Conservation (phyloP, 2,329 filamentous ascomycete species). For the Elsinoe perseae region DNA sequence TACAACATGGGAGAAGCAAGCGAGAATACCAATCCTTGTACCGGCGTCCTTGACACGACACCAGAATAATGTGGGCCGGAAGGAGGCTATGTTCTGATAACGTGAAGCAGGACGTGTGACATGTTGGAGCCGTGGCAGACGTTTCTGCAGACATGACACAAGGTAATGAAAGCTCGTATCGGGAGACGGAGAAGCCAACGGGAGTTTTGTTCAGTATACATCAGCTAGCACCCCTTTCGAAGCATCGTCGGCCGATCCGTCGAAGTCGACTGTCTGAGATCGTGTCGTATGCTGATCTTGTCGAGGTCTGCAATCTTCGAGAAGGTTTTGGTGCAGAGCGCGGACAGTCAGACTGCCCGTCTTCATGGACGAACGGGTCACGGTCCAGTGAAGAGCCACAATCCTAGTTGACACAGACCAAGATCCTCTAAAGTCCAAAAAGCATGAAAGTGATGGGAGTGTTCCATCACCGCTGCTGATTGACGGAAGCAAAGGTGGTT, state of each 20-base stretch:
- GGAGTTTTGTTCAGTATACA: not conserved
- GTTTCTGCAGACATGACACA: not conserved
- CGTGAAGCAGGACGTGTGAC: not conserved
- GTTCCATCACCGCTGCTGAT: not conserved
- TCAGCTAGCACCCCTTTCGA: not conserved
- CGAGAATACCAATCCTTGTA: not conserved
- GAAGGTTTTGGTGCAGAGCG: no score
- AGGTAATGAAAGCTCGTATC: conserved; percentile 1
- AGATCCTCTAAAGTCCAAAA: not conserved
- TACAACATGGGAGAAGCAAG: not conserved
- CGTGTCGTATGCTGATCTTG: not conserved
- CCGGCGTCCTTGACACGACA: no score
- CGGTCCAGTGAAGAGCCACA: not conserved
- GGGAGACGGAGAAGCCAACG: not conserved
- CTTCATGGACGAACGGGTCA: not conserved
- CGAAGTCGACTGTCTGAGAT: no score
- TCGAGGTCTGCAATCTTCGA: not conserved
- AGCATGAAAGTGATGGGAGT: not conserved
- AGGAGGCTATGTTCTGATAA: not conserved
- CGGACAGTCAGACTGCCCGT: no score
- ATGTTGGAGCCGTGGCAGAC: not conserved
- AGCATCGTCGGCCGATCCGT: not conserved
- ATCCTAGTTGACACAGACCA: not conserved
- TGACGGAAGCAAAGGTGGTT: not conserved
- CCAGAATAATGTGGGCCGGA: not conserved